Evolutionary conservation across 1,284 basidiomycete species (phyloP).

Genomic region (Cryptococcus sp.): DNA sequence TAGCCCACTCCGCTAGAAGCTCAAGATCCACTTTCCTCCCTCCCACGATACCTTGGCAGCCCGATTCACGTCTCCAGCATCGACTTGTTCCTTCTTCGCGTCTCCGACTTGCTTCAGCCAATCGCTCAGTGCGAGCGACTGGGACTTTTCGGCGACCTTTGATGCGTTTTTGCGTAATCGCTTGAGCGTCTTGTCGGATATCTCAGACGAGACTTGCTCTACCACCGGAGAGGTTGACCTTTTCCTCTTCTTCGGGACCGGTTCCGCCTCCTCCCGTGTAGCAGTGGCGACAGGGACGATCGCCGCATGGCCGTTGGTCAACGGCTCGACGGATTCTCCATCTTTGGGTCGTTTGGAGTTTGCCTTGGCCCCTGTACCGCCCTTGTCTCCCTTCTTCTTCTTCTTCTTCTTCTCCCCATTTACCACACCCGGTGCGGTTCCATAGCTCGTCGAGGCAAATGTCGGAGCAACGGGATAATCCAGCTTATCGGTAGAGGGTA

Average conservation of each 20-base stretch:
- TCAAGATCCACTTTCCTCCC: slow-evolving; percentile 33
- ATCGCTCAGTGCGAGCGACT: background rate
- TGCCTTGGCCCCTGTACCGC: slow-evolving; percentile 42
- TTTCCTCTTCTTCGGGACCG: background rate
- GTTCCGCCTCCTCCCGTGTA: slow-evolving; percentile 9
- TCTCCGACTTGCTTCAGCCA: slow-evolving; percentile 3
- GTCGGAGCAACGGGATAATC: no score
- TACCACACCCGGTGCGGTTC: background rate
- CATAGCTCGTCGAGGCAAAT: no score
- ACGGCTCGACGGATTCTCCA: no score
- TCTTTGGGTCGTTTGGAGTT: slow-evolving; percentile 45
- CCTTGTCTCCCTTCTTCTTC: slow-evolving; percentile 45
- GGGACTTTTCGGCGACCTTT: slow-evolving; percentile 21
- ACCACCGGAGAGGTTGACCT: background rate
- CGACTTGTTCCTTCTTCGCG: slow-evolving; percentile 27
- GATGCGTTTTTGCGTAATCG: slow-evolving; percentile 34
- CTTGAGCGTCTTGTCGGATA: slow-evolving; percentile 31
- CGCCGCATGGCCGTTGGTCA: background rate
- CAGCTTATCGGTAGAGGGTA: no score
- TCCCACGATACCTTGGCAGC: slow-evolving; percentile 23
- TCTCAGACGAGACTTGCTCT: background rate
- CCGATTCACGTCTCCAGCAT: slow-evolving; percentile 23
- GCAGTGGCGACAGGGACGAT: slow-evolving; percentile 3
- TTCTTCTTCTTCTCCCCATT: slow-evolving; percentile 32
- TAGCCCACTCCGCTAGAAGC: slow-evolving; percentile 9